Conservation (phyloP, 768 basidiomycete species). For the Crassisporium funariophilum region DNA sequence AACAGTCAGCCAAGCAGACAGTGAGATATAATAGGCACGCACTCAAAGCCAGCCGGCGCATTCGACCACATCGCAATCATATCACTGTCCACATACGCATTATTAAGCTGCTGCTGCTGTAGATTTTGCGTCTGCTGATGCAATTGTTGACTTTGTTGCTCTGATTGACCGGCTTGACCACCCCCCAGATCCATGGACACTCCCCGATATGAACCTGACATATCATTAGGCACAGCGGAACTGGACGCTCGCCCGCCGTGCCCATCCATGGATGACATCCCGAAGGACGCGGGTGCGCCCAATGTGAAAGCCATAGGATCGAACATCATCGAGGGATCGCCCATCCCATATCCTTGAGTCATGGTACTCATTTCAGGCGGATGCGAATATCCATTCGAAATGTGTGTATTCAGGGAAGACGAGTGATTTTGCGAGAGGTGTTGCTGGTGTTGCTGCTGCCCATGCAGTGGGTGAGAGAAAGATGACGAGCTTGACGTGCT, state of each 20-base stretch:
- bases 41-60: conserved; percentile 70
- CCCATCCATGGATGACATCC: neutral
- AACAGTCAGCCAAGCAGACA: neutral
- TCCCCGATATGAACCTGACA: neutral
- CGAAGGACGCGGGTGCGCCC: neutral
- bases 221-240: neutral
- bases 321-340: conserved; percentile 26
- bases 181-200: neutral
- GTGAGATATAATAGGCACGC: conserved; percentile 27
- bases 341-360: conserved; percentile 17
- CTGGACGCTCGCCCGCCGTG: neutral
- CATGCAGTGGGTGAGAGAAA: neutral
- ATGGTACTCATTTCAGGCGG: conserved; percentile 19
- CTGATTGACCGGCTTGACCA: neutral
- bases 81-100: conserved; percentile 43
- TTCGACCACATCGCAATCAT: conserved; percentile 70
- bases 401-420: neutral
- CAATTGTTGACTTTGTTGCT: neutral
- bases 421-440: no score
- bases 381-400: neutral
- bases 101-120: conserved; percentile 13
- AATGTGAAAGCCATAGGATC: conserved; percentile 22
- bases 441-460: neutral
- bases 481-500: neutral
- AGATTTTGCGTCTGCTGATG: neutral